Evolutionary conservation across 1,139 yeast genomes (phyloP).

Genomic region (Insectozyma bohioensis): DNA sequence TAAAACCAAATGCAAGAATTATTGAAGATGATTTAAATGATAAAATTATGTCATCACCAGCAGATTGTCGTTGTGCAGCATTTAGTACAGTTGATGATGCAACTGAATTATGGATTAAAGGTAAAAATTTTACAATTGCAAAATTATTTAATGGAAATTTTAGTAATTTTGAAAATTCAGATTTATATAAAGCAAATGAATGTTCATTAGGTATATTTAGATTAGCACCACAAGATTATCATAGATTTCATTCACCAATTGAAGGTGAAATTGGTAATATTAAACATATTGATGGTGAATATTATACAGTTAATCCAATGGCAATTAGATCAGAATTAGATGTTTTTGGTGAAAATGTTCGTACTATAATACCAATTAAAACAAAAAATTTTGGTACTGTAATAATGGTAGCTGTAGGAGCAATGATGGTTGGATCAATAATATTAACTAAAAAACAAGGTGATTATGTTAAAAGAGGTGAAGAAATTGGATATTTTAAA

Average conservation of each 20-base stretch:
- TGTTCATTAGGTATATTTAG: slow-evolving; percentile 79
- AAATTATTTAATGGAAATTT: slow-evolving; percentile 64
- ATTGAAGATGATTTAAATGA: slow-evolving; percentile 56
- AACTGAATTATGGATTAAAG: slow-evolving; percentile 86
- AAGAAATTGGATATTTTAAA: slow-evolving; percentile 90
- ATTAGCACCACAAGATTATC: slow-evolving; percentile 96
- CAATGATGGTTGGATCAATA: slow-evolving; percentile 98
- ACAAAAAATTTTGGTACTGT: slow-evolving; percentile 75
- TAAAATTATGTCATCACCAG: slow-evolving; percentile 69
- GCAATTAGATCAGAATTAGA: slow-evolving; percentile 86
- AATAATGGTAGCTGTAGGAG: slow-evolving; percentile 83
- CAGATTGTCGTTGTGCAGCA: slow-evolving; percentile 83
- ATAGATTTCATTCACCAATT: slow-evolving; percentile 88
- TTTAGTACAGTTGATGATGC: slow-evolving; percentile 65
- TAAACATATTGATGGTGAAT: slow-evolving; percentile 76
- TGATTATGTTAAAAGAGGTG: slow-evolving; percentile 60
- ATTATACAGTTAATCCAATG: slow-evolving; percentile 97
- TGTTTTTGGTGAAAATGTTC: slow-evolving; percentile 89
- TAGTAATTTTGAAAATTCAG: slow-evolving; percentile 45
- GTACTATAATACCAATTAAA: slow-evolving; percentile 75
- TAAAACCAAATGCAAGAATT: slow-evolving; percentile 70
- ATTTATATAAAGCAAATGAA: slow-evolving; percentile 34
- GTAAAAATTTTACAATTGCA: slow-evolving; percentile 68
- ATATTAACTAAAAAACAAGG: slow-evolving; percentile 69
- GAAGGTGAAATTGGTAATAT: slow-evolving; percentile 70